A percentile compares a stretch with the other conserved stretches of the same genome.
These are phyloP conservation scores for Verticillium albo-atrum DNA, from an alignment of 2,329 filamentous ascomycete genomes.

Conservation along the genomic window DNA sequence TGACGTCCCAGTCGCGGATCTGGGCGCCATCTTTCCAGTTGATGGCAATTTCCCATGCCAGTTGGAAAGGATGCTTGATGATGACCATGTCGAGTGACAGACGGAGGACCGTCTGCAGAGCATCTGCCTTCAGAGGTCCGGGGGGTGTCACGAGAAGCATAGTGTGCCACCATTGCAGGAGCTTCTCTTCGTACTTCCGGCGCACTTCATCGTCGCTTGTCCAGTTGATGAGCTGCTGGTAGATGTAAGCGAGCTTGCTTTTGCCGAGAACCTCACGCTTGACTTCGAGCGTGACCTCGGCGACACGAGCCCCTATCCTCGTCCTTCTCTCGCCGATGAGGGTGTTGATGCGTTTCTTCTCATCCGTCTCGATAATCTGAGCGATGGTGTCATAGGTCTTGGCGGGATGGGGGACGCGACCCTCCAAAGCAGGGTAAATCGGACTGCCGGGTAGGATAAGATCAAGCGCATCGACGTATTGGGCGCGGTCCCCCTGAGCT, in stretches of 20 bases:
- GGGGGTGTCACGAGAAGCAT: constrained; percentile 63
- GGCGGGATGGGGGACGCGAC: constrained; percentile 73
- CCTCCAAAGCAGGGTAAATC: constrained; percentile 79
- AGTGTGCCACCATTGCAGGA: constrained; percentile 77
- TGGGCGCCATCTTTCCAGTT: constrained; percentile 82
- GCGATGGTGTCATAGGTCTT: constrained; percentile 79
- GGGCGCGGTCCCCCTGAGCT: constrained; percentile 63
- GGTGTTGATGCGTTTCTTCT: constrained; percentile 84
- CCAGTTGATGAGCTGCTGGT: constrained; percentile 86
- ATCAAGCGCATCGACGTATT: constrained; percentile 73
- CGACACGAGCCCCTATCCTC: constrained; percentile 76
- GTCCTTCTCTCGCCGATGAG: constrained; percentile 87
- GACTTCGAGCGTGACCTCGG: constrained; percentile 80
- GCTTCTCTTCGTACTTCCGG: constrained; percentile 83
- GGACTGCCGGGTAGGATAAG: constrained; percentile 75
- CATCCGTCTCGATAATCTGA: constrained; percentile 77
- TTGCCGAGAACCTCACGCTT: constrained; percentile 76
- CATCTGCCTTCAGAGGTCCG: constrained; percentile 60
- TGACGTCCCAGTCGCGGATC: constrained; percentile 71
- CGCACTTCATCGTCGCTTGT: constrained; percentile 79
- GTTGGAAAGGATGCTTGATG: constrained; percentile 82
- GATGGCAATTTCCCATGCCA: constrained; percentile 87
- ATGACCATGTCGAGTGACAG: constrained; percentile 91
- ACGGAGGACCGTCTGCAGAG: constrained; percentile 68
- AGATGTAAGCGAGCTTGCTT: constrained; percentile 76